Base-by-base conservation (phyloP, 306 rosid genomes). In the Vigna angularis region DNA sequence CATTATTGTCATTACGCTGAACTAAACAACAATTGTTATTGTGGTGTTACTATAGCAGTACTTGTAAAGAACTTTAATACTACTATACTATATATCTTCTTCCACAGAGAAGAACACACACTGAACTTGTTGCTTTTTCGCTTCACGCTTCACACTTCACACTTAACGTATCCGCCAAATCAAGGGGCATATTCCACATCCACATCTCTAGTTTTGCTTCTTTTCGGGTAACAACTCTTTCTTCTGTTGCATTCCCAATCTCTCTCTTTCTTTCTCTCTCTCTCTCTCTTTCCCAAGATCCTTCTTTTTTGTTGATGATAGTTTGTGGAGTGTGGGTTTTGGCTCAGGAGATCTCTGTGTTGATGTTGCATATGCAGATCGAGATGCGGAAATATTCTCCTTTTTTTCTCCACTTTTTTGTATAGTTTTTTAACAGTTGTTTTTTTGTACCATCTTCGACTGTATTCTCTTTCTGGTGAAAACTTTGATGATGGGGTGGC, bases 311-410 rank as follows among this genome's bases (percentile, higher is more conserved):
- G 20, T 61, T 61, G 66, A 18, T 11, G 16, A 16, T 65, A 26
- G 57, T 56, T 82, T 75, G 8, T 12, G 22, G 30, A 49, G 24
- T 7, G 14, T 44, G 73, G 63, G 38, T 36, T 61, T 55, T 44
- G 9, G 62, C 4, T 38, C 12, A 3, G 28, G 66, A 83, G 87
- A 87, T 83, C 87, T 88, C 69, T 80, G 78, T 48, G 32, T 53
- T 85, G 80, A 49, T 80, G 69, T 24, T 74, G 56, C 72, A 32
- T 72, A n/a, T 18, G 68, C 82, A 87, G 88, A 90, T 91, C 88
- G 80, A 85, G 82, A 73, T 76, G 83, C 49, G 6, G 28, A 3
- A 1, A 6, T 44, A 15, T 7, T 50, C 18, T 24, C 18, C 42
- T 68, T 70, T 77, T 30, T 80, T 28, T 14, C 42, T 32, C 18